These are phyloP conservation scores for Hymenoscyphus repandus DNA, from an alignment of 2,329 filamentous ascomycete species.

Conservation along the genomic window DNA sequence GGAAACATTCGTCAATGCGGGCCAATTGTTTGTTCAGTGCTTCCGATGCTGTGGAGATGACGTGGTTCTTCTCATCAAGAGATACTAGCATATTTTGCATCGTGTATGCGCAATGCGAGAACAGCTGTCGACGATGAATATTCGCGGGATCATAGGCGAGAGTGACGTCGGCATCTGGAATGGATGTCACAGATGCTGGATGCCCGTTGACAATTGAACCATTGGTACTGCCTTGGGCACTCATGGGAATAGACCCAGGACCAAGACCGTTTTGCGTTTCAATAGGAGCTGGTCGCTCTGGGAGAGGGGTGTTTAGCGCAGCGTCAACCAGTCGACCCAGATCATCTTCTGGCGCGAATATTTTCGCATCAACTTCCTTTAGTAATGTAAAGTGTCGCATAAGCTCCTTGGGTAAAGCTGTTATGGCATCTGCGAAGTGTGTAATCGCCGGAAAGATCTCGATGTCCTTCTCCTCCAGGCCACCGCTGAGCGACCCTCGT, in stretches of 20 bases:
- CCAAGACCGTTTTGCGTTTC: constrained; percentile 25
- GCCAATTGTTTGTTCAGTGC: constrained; percentile 78
- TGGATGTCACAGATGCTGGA: constrained; percentile 21
- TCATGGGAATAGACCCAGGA: constrained; percentile 24
- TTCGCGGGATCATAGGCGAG: constrained; percentile 51
- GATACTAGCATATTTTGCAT: constrained; percentile 83
- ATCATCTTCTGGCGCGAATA: constrained; percentile 80
- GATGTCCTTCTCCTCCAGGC: constrained; percentile 50
- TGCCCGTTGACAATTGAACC: constrained; percentile 28
- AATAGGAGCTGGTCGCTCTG: constrained; percentile 37
- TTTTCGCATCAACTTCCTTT: constrained; percentile 97
- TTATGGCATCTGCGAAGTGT: constrained; percentile 85
- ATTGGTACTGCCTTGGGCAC: constrained; percentile 28
- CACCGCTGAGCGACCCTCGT: constrained; percentile 41
- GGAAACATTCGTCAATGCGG: constrained; percentile 82
- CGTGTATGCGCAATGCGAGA: constrained; percentile 70
- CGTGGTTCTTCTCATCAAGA: constrained; percentile 96
- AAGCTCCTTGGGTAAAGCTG: constrained; percentile 88
- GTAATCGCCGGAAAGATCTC: constrained; percentile 63
- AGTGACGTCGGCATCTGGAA: constrained; percentile 35
- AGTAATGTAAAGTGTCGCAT: constrained; percentile 92
- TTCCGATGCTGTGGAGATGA: constrained; percentile 87
- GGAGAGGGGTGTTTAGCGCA: constrained; percentile 48
- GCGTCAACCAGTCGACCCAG: constrained; percentile 70
- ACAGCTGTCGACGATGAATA: constrained; percentile 65